Percentiles rank a stretch among this genome's conserved stretches.
Evolutionary conservation across 129 eudicot species (phyloP).

Genomic region (Oenanthe sinensis): DNA sequence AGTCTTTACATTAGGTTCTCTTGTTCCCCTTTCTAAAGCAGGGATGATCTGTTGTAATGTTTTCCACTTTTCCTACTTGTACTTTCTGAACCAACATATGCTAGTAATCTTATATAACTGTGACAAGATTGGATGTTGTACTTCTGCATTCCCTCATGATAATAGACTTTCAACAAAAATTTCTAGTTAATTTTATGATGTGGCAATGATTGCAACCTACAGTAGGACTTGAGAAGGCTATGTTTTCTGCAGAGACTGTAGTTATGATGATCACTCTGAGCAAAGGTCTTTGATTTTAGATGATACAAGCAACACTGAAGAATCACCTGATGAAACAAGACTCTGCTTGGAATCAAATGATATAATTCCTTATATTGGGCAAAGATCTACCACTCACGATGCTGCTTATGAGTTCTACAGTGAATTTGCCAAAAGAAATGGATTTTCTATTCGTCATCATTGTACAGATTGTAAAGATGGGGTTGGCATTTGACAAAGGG

Average conservation of each 20-base stretch:
- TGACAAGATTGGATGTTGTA: background rate
- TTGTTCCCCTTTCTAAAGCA: background rate
- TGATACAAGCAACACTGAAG: constrained; percentile 85
- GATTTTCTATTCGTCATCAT: constrained; percentile 92
- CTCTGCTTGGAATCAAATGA: constrained; percentile 62
- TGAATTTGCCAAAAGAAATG: constrained; percentile 82
- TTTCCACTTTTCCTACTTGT: background rate
- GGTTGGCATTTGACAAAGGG: constrained; percentile 96
- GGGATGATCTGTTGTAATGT: too few species aligned
- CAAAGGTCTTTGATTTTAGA: constrained; percentile 84
- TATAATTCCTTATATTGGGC: constrained; percentile 72
- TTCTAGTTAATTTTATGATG: background rate
- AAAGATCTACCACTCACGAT: constrained; percentile 75
- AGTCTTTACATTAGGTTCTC: background rate
- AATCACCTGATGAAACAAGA: constrained; percentile 75
- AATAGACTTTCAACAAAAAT: background rate
- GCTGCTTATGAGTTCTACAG: constrained; percentile 85
- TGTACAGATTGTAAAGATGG: constrained; percentile 98
- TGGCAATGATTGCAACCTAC: constrained; percentile 19
- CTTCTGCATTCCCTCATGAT: background rate
- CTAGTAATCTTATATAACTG: background rate
- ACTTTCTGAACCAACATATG: background rate
- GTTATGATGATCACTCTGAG: constrained; percentile 75
- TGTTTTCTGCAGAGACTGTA: constrained; percentile 72
- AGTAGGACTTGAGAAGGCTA: constrained; percentile 15